Percentiles rank a stretch among this genome's conserved stretches.
These are phyloP conservation scores for Chytriomyces confervae DNA, from an alignment of 192 early-diverging fungal genomes.

Conservation along the genomic window DNA sequence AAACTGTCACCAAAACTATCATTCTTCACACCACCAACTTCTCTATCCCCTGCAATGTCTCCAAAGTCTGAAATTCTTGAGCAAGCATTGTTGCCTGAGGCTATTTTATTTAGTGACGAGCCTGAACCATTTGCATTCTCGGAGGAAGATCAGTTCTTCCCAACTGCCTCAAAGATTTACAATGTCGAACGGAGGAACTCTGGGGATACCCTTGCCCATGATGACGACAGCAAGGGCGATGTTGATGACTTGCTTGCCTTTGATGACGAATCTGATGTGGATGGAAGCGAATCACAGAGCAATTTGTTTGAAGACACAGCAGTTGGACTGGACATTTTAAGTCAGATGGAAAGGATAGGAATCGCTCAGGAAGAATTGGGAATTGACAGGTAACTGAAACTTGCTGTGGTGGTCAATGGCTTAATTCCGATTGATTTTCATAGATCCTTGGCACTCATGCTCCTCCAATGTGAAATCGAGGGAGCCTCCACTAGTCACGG, in stretches of 20 bases:
- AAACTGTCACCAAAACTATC: slow-evolving; percentile 1
- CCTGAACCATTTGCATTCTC: slow-evolving; percentile 14
- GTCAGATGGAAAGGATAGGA: slow-evolving; percentile 14
- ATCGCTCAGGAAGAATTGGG: slow-evolving; percentile 9
- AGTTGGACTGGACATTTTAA: slow-evolving; percentile 23
- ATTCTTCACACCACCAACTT: slow-evolving; percentile 29
- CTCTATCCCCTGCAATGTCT: slow-evolving; percentile 29
- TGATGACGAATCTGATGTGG: slow-evolving; percentile 13
- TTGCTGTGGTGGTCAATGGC: neutral
- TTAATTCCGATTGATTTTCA: neutral
- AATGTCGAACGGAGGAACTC: slow-evolving; percentile 13
- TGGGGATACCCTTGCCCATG: slow-evolving; percentile 7
- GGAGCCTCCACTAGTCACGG: neutral
- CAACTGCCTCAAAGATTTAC: neutral
- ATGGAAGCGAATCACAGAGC: too few species aligned
- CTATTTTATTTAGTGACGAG: neutral
- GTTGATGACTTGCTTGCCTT: slow-evolving; percentile 2
- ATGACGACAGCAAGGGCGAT: neutral
- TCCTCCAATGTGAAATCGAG: slow-evolving; percentile 14
- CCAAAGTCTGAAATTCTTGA: slow-evolving; percentile 13
- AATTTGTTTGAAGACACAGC: slow-evolving; percentile 20
- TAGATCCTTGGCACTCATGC: slow-evolving; percentile 5
- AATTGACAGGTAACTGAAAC: neutral
- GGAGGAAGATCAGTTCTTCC: neutral
- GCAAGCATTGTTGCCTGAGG: neutral